Base-by-base conservation (phyloP, 2,329 filamentous ascomycete genomes). In the Aspergillus ochraceus region DNA sequence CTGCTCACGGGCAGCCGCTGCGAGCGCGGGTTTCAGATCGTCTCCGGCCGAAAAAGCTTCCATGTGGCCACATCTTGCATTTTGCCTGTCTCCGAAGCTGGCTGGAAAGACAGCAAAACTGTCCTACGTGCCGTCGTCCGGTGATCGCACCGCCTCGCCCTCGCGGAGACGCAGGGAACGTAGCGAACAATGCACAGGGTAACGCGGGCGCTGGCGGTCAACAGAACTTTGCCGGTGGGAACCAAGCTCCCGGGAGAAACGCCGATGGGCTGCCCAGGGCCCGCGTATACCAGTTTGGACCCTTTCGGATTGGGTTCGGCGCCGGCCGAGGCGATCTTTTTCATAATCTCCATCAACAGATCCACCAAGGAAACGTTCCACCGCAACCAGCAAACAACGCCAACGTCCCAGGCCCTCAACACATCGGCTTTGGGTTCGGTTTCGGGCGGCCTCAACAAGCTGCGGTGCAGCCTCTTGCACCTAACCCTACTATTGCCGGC, bases 41-140 rank as follows among this genome's bases (percentile, higher is more conserved):
- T 57, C 85, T 90, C 58, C 86, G 95, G 20, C 92, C 95, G 6
- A 99, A 99, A 81, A 98, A 97, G 77, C 84, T 99, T 10, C 95
- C 95, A 0, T 99, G 95, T 76, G 93, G 94, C 4, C 95, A 99
- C 71, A 95, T 98, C 45, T 79, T 99, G 45, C 95, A 99, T 75
- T 90, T 97, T 65, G 90, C 92, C 52, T 99, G 95, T 74, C 85
- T 99, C 59, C 92, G 95, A 76, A 96, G 93, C 74, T 99, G 95
- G 95, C 84, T 99, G 29, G 95, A 99, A 80, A 85, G 95, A 64
- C 95, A 99, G 75, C 95, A 99, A 78, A 93, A 96, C 36, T 99
- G 95, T 73, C 95, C 95, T 6, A 99, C 92, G 2, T 99, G 95
- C 74, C 87, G 95, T 67, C 86, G 90, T 54, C 88, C 94, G 17